A percentile compares a stretch with the other conserved stretches of the same genome.
phyloP scores from a whole-genome alignment of 2,329 filamentous ascomycete genomes.

The Ascochyta fabae region DNA sequence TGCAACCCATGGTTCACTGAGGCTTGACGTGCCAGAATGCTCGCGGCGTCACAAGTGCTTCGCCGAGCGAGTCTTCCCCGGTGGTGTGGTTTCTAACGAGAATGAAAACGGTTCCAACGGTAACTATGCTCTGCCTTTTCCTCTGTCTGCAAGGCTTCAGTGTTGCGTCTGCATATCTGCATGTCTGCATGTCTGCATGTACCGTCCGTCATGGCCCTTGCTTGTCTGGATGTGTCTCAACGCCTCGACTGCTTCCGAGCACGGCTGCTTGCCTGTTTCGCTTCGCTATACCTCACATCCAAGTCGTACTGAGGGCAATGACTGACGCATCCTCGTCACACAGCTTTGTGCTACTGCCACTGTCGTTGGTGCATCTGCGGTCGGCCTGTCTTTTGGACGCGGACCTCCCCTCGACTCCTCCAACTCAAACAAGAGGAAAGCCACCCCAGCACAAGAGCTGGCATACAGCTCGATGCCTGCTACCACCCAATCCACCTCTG shows the following conservation, averaged over 20 bases:
- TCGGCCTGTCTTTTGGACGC: slow-evolving; percentile 64
- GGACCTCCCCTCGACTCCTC: slow-evolving; percentile 50
- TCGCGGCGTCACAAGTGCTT: slow-evolving; percentile 46
- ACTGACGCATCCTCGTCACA: slow-evolving; percentile 48
- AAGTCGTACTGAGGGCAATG: slow-evolving; percentile 38
- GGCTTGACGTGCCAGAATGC: slow-evolving; percentile 51
- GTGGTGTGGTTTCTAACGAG: slow-evolving; percentile 48
- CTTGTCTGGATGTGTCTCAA: slow-evolving; percentile 39
- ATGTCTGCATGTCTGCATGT: slow-evolving; percentile 11
- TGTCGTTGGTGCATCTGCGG: slow-evolving; percentile 63
- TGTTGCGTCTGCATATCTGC: slow-evolving; percentile 13
- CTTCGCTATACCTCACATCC: slow-evolving; percentile 28
- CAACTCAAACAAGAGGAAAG: slow-evolving; percentile 47
- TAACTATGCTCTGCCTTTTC: slow-evolving; percentile 38
- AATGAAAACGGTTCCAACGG: slow-evolving; percentile 57
- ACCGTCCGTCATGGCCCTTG: slow-evolving; percentile 30
- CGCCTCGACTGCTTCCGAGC: slow-evolving; percentile 28
- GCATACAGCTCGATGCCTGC: slow-evolving; percentile 36
- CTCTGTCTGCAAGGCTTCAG: slow-evolving; percentile 19
- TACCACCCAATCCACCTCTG: slow-evolving; percentile 34
- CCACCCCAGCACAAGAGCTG: slow-evolving; percentile 43
- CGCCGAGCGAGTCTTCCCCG: slow-evolving; percentile 48
- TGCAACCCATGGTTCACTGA: slow-evolving; percentile 31
- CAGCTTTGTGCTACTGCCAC: slow-evolving; percentile 70
- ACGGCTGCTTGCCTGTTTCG: slow-evolving; percentile 36